phyloP scores from a whole-genome alignment of 176 grass and related monocot genomes.

The Avena eriantha region DNA sequence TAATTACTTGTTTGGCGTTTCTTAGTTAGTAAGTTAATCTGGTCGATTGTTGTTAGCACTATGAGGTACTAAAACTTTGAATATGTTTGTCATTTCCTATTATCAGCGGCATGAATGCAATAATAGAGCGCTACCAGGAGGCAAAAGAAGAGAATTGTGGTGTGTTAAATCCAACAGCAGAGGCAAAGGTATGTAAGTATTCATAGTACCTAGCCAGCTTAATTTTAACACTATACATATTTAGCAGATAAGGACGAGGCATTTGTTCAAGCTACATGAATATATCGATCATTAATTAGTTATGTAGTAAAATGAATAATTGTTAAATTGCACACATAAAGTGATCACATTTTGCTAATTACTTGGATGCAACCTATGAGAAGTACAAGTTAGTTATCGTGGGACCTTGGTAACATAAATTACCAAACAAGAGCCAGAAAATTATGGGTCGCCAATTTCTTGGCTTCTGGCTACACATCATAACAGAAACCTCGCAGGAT shows the following conservation, averaged over 20 bases:
- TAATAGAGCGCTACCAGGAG: constrained; percentile 46
- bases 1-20: not conserved
- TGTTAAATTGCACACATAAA: not conserved
- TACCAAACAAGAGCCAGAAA: no score
- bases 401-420: no score
- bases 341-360: no score
- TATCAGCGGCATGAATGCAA: constrained; percentile 39
- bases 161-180: constrained; percentile 39
- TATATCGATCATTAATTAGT: no score
- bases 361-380: no score
- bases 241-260: not conserved
- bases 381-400: no score
- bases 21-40: not conserved
- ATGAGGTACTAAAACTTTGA: not conserved
- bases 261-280: not conserved
- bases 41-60: not conserved
- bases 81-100: not conserved
- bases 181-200: constrained; percentile 42
- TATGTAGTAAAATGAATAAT: no score
- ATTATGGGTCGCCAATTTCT: no score
- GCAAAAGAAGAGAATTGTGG: constrained; percentile 10
- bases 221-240: not conserved
- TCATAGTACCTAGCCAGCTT: not conserved
- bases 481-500: no score
- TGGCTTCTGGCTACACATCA: no score